Percentiles rank a stretch among this genome's conserved stretches.
Conservation (phyloP, 192 early-diverging fungal genomes). For the Backusella tuberculispora region DNA sequence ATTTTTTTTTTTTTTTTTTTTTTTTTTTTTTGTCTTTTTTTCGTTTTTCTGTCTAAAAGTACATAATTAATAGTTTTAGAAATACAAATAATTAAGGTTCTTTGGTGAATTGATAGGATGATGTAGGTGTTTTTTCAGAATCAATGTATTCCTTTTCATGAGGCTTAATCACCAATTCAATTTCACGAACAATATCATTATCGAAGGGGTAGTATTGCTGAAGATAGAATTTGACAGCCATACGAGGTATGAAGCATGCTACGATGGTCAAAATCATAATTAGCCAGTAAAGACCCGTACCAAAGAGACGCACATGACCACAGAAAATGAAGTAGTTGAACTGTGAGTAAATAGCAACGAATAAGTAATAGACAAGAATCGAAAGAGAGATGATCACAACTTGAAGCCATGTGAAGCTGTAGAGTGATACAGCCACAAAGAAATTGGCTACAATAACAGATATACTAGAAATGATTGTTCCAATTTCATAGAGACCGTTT, state of each 20-base stretch:
- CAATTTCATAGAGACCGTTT: constrained; percentile 70
- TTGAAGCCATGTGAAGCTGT: constrained; percentile 77
- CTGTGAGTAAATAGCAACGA: constrained; percentile 61
- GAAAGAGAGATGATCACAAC: constrained; percentile 52
- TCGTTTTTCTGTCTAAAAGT: not conserved
- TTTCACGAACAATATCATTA: constrained; percentile 86
- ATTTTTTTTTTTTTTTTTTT: no score
- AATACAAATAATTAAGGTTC: constrained; percentile 14
- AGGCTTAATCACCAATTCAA: constrained; percentile 45
- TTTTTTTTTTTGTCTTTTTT: not conserved
- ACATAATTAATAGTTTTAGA: constrained; percentile 5
- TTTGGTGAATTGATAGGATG: constrained; percentile 2
- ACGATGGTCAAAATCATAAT: constrained; percentile 58
- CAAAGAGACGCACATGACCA: constrained; percentile 57
- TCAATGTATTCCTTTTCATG: not conserved
- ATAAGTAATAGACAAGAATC: constrained; percentile 59
- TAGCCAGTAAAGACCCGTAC: constrained; percentile 72
- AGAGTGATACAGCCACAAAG: constrained; percentile 75
- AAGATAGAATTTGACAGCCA: constrained; percentile 64
- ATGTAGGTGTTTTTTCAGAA: not conserved
- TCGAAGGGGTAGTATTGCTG: constrained; percentile 81
- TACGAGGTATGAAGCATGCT: constrained; percentile 76
- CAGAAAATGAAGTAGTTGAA: constrained; percentile 41
- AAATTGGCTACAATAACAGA: constrained; percentile 78
- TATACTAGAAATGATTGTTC: constrained; percentile 73